Evolutionary conservation across 176 grass and related monocot species (phyloP).

Genomic region (Aechmea fasciata): DNA sequence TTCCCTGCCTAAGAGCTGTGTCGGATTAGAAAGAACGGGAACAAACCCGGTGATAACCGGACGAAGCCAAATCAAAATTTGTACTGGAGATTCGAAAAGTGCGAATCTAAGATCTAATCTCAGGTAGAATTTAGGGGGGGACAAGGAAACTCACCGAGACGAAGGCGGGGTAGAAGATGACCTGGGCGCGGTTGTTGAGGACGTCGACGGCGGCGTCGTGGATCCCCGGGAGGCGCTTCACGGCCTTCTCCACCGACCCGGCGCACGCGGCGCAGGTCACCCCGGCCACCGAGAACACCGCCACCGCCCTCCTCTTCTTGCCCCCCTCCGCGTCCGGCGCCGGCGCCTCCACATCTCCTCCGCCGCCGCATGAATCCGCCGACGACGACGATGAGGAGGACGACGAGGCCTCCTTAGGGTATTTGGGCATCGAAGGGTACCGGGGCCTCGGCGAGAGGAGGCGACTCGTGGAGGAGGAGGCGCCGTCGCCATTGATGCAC

Average conservation of each 20-base stretch:
- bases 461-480: constrained; percentile 19
- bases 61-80: neutral
- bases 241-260: constrained; percentile 86
- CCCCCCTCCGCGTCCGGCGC: neutral
- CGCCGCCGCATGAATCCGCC: neutral
- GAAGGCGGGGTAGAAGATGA: constrained; percentile 73
- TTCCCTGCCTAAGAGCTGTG: no score
- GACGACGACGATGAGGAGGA: neutral
- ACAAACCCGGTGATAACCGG: no score
- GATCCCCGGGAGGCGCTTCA: constrained; percentile 82
- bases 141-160: constrained; percentile 55
- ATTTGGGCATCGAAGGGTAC: constrained; percentile 65
- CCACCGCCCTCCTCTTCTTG: constrained; percentile 40
- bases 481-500: constrained; percentile 41
- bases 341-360: constrained; percentile 38
- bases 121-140: no score
- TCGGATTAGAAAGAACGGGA: no score
- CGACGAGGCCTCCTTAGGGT: constrained; percentile 20
- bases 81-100: neutral
- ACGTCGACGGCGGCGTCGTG: constrained; percentile 82
- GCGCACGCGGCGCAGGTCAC: constrained; percentile 87
- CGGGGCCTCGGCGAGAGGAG: constrained; percentile 47
- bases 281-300: constrained; percentile 53
- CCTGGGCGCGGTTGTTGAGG: constrained; percentile 66
- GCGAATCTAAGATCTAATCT: neutral